Percentiles rank a stretch among this genome's conserved stretches.
phyloP scores from a whole-genome alignment of 176 grass and related monocot species.

The Avena eriantha region DNA sequence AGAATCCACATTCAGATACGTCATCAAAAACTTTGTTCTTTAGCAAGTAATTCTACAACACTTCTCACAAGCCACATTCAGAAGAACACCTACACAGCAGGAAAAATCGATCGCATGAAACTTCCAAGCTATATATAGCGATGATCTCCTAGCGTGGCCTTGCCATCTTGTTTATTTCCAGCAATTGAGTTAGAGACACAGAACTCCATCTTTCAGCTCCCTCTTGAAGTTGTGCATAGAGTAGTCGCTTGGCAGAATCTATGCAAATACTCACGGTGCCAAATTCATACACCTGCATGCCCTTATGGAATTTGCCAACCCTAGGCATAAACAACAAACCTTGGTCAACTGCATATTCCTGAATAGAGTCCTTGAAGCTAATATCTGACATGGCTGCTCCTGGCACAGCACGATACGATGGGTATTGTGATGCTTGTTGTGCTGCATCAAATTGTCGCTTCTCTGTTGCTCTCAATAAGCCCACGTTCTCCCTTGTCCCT shows the following conservation, averaged over 20 bases:
- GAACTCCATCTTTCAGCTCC: conserved; percentile 77
- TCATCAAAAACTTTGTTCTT: conserved; percentile 16
- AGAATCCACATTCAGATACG: conserved; percentile 34
- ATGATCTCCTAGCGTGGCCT: conserved; percentile 32
- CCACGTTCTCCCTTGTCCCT: too few relatives aligned
- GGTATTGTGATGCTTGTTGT: conserved; percentile 52
- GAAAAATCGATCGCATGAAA: conserved; percentile 10
- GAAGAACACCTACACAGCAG: conserved; percentile 20
- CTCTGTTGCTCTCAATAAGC: conserved; percentile 63
- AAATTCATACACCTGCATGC: conserved; percentile 86
- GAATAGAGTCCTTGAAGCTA: conserved; percentile 90
- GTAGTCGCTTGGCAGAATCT: conserved; percentile 73
- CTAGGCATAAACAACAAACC: conserved; percentile 84
- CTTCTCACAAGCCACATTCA: conserved; percentile 27
- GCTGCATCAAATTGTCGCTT: conserved; percentile 77
- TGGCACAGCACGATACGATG: conserved; percentile 22
- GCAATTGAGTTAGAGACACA: conserved; percentile 73
- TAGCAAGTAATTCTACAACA: conserved; percentile 35
- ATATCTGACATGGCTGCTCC: conserved; percentile 55
- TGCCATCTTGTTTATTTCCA: conserved; percentile 70
- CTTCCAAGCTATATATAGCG: conserved; percentile 18
- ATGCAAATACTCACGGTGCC: conserved; percentile 73
- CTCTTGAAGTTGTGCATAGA: conserved; percentile 78
- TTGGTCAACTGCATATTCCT: conserved; percentile 82
- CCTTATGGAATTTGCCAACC: conserved; percentile 80